These are phyloP conservation scores for Gamsiella multidivaricata DNA, from an alignment of 192 early-diverging fungal species.

Conservation along the genomic window DNA sequence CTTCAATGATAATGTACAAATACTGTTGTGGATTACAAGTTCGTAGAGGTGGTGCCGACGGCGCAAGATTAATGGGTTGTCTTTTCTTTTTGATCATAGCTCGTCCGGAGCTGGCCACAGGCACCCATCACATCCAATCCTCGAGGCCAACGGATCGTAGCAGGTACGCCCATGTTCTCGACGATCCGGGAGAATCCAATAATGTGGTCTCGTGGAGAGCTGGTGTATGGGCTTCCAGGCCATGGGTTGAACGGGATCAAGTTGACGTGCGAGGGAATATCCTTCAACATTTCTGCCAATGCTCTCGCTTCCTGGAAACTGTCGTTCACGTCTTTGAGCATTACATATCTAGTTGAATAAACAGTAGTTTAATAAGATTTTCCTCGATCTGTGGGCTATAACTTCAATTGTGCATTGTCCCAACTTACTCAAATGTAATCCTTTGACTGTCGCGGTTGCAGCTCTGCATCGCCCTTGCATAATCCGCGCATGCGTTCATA, in stretches of 20 bases:
- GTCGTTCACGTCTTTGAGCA: slow-evolving; percentile 91
- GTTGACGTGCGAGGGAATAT: slow-evolving; percentile 81
- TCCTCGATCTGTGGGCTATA: background rate
- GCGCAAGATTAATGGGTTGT: background rate
- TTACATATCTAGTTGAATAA: slow-evolving; percentile 70
- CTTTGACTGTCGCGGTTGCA: slow-evolving; percentile 64
- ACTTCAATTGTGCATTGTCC: background rate
- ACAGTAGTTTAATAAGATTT: background rate
- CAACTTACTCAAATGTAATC: slow-evolving; percentile 86
- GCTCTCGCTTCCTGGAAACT: slow-evolving; percentile 72
- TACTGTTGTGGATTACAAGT: too few relatives aligned
- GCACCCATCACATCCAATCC: slow-evolving; percentile 86
- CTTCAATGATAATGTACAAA: too few relatives aligned
- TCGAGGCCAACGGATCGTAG: slow-evolving; percentile 70
- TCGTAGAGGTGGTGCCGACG: too few relatives aligned
- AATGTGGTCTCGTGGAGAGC: slow-evolving; percentile 66
- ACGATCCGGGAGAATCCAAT: slow-evolving; percentile 66
- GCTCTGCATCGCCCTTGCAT: slow-evolving; percentile 61
- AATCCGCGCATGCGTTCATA: slow-evolving; percentile 76
- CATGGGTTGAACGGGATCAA: slow-evolving; percentile 90
- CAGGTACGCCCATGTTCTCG: slow-evolving; percentile 60
- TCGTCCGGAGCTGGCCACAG: slow-evolving; percentile 71
- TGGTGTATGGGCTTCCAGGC: slow-evolving; percentile 78
- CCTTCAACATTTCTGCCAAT: slow-evolving; percentile 69
- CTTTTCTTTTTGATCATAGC: slow-evolving; percentile 30